Base-by-base conservation (phyloP, 1,284 basidiomycete species). In the Laetiporus sulphureus region DNA sequence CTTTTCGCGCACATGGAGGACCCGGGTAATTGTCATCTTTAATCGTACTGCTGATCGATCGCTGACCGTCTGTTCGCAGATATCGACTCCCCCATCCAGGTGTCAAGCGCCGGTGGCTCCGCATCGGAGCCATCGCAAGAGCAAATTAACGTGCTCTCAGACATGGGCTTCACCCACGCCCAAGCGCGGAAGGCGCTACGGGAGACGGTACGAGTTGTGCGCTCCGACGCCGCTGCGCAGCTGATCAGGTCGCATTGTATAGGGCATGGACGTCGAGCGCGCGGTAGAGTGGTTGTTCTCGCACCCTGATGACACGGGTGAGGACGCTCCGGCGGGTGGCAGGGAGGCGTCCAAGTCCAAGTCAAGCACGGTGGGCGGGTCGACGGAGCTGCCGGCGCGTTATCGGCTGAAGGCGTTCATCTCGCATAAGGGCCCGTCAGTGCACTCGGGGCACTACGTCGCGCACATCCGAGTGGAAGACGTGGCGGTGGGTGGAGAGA, bases 201-300 rank as follows among this genome's bases (percentile, higher is more conserved):
- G 1, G 81, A 95, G 58, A 91, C 88, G n/a, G 91, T 88, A 42
- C 46, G 82, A 64, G 0, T 16, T 19, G 33, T 25, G 16, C 38
- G 25, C 6, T 36, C 35, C 47, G 24, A 19, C 11, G n/a, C 23
- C 40, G 27, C 20, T 13, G 12, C 27, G n/a, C 15, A 31, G 23
- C 23, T 27, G 18, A 27, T 38, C 29, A 34, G 12, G 41, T 38
- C 27, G 40, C 25, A 12, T 12, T 12, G 18, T 6, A 2, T 52
- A 93, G 84, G 70, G 68, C 32, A 83, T 83, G 15, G 77, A 91
- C 54, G 63, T 79, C 0, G 93, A 95, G 53, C 76, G 86, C 19
- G 94, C 94, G 0, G 81, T 98, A 3, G 94, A 96, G 51, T 99
- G 95, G 95, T 67, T 98, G n/a, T 98, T 99, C 66, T 91, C 78